Evolutionary conservation across 176 grass and related monocot species (phyloP), one percentile per base, ranked within the genome.

Genomic region (Rhynchospora pubera): DNA sequence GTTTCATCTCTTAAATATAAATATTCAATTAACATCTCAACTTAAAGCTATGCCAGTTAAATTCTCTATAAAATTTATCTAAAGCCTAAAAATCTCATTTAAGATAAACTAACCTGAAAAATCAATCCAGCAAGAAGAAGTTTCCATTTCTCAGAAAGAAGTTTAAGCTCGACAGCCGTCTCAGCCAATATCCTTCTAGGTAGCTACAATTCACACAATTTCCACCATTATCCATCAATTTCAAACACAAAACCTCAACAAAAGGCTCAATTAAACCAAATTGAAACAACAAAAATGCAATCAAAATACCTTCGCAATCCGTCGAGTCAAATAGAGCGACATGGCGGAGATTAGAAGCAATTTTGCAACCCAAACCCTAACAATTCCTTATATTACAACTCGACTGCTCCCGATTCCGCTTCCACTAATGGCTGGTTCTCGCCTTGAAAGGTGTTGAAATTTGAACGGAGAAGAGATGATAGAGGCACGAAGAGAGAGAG

Each of bases 61-160:
- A 28, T 22, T 8, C 48, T 65, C 48, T 65, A 39, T 66, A 10
- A 10, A 50, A 51, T 52, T 51, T 66, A 57, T 89, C 15, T 19
- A 22, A 65, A 22, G 8, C 18, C 16, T 45, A 73, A 53, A 51
- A 21, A 53, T 7, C 15, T 44, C 66, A 22, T n/a, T n/a, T n/a
- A 26, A 44, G n/a, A 19, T 77, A 24, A 30, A 8, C 30, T 34
- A 91, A 97, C 94, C 91, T 97, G 94, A 62, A 88, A 93, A 69
- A 97, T 60, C 47, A 97, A 5, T 65, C 94, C 94, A 12, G 94
- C 89, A 16, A 97, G 82, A 52, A 97, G 84, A 66, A 97, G 89
- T 23, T 79, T 87, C 94, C 94, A 97, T 89, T 97, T 97, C 63
- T 97, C 91, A 60, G 83, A 81, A 48, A 97, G 87, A 83, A 97